Evolutionary conservation across 257 asterid genomes (phyloP).

Genomic region (Linderniella brevidens): DNA sequence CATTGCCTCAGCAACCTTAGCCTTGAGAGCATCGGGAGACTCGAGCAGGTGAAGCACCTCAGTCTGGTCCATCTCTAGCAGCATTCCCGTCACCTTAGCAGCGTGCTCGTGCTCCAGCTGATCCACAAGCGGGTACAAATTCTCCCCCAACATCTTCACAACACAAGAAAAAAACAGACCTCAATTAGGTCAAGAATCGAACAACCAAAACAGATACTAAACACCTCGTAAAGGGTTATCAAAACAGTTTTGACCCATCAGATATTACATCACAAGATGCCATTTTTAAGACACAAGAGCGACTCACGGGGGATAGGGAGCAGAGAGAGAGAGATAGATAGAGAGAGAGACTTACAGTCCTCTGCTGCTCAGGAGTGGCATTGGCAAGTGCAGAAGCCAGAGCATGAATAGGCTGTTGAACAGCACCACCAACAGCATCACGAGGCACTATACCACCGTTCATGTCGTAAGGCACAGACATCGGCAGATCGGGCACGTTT

Average conservation of each 20-base stretch:
- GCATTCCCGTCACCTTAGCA: constrained; percentile 37
- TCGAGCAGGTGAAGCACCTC: constrained; percentile 39
- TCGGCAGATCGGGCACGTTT: constrained; percentile 13
- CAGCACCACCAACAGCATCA: constrained; percentile 10
- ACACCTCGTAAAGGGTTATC: too few species aligned
- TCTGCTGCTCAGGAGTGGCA: constrained; percentile 37
- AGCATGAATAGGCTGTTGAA: constrained; percentile 39
- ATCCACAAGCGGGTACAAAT: constrained; percentile 23
- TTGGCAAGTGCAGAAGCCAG: constrained; percentile 47
- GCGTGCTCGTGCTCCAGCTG: constrained; percentile 40
- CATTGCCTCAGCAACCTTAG: constrained; percentile 35
- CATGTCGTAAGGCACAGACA: constrained; percentile 26
- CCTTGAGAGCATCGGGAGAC: constrained; percentile 35
- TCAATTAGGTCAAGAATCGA: too few species aligned
- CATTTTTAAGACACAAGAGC: neutral
- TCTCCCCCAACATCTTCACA: constrained; percentile 18
- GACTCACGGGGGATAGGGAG: neutral
- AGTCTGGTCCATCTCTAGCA: constrained; percentile 43
- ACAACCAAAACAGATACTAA: too few species aligned
- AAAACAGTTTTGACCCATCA: too few species aligned
- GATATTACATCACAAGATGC: too few species aligned
- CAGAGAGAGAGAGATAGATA: neutral
- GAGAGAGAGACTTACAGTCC: constrained; percentile 19
- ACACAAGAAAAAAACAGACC: neutral
- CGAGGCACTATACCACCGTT: constrained; percentile 28